phyloP scores from a whole-genome alignment of 2,329 filamentous ascomycete species.

The Mycosphaerella arachidis region DNA sequence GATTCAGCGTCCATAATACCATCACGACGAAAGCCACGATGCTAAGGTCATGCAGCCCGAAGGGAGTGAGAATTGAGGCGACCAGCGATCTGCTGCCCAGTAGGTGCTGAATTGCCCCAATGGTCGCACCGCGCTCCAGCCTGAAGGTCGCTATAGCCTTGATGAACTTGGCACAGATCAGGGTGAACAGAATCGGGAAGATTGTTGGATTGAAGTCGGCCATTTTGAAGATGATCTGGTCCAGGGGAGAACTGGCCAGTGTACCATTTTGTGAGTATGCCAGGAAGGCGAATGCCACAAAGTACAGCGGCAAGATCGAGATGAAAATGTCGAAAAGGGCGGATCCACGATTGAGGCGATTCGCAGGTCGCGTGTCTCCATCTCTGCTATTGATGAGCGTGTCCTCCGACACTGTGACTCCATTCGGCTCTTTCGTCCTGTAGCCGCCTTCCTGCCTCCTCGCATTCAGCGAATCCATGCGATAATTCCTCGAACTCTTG shows the following conservation, averaged over 20 bases:
- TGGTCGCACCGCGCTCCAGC: conserved; percentile 12
- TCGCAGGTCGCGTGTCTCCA: conserved; percentile 5
- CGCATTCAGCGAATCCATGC: not conserved
- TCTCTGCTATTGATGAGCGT: not conserved
- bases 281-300: conserved; percentile 9
- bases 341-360: conserved; percentile 4
- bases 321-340: conserved; percentile 9
- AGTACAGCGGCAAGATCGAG: conserved; percentile 13
- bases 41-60: conserved; percentile 5
- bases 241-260: conserved; percentile 1
- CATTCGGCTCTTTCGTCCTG: not conserved
- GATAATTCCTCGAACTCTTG: not conserved
- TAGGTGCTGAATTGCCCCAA: conserved; percentile 13
- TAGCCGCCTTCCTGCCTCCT: not conserved
- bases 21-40: not conserved
- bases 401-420: not conserved
- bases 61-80: conserved; percentile 5
- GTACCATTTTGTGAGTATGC: conserved; percentile 12
- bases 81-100: conserved; percentile 14
- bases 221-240: conserved; percentile 12
- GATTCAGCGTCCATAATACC: conserved; percentile 8
- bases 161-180: conserved; percentile 14
- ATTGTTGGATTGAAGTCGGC: conserved; percentile 13
- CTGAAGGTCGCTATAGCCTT: conserved; percentile 11
- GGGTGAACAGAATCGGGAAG: conserved; percentile 15